A percentile compares a stretch with the other conserved stretches of the same genome.
These are phyloP conservation scores for Coemansia sp. DNA, from an alignment of 192 early-diverging fungal species.

Conservation along the genomic window DNA sequence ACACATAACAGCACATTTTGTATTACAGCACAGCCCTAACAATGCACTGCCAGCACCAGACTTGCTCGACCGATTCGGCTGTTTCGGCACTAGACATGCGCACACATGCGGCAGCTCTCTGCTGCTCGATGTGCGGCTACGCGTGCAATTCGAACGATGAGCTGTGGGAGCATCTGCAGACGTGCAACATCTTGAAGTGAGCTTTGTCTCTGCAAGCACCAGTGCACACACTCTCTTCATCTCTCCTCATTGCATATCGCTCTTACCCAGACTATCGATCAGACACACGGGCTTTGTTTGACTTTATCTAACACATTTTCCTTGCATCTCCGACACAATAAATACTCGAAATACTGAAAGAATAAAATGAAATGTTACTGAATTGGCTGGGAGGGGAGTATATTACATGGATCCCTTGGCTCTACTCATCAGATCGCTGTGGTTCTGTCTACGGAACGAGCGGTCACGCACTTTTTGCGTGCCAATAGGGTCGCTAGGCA, in stretches of 20 bases:
- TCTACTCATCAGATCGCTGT: conserved; percentile 1
- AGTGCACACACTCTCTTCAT: background rate
- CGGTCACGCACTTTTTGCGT: conserved; percentile 10
- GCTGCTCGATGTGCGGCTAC: conserved; percentile 51
- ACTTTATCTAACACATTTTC: too few relatives aligned
- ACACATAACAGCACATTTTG: background rate
- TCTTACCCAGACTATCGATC: too few relatives aligned
- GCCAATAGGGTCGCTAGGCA: conserved; percentile 9
- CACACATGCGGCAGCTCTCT: conserved; percentile 3
- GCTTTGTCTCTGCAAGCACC: background rate
- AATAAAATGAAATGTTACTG: too few relatives aligned
- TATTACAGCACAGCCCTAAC: background rate
- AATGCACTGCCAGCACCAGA: conserved; percentile 7
- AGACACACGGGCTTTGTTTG: too few relatives aligned
- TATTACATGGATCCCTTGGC: conserved; percentile 2
- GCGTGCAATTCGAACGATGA: conserved; percentile 38
- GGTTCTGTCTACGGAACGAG: conserved; percentile 1
- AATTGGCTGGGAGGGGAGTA: background rate
- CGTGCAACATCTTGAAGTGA: conserved; percentile 46
- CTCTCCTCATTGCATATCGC: background rate
- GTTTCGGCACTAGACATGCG: conserved; percentile 7
- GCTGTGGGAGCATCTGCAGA: conserved; percentile 53
- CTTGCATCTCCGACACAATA: too few relatives aligned
- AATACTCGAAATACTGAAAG: too few relatives aligned
- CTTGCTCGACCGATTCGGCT: conserved; percentile 8